Base-by-base conservation (phyloP, 1,284 basidiomycete genomes). In the Cystobasidium slooffiae region DNA sequence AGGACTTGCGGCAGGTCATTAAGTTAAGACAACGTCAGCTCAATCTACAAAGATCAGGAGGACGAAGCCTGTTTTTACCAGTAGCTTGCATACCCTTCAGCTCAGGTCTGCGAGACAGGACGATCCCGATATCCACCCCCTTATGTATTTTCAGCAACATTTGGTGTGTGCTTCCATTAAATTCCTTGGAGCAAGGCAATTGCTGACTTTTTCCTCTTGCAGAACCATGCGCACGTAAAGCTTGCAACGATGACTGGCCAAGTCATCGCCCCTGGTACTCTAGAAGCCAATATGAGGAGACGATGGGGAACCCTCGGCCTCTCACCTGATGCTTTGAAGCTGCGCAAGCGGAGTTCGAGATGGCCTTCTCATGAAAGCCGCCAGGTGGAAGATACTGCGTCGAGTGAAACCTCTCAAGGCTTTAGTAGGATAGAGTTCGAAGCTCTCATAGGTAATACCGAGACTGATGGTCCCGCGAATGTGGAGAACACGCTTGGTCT, bases 401-500 rank as follows among this genome's bases (percentile, higher is more conserved):
- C 16, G 55, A 56, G 18, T 56, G n/a, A 64, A 8, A 49, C 7
- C 20, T 20, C 41, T 51, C 56, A 72, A 31, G 84, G 81, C 22
- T 82, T 85, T 78, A 81, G 83, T 31, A 64, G 82, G 8, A 75
- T 83, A 31, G 84, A 84, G 58, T 80, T 85, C 59, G 77, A 83
- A 22, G 86, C 85, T 9, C 81, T 83, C 3, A 70, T 74, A 3
- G 79, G 81, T 39, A 84, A 84, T 51, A 80, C 82, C 61, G 82
- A 91, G 47, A 87, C 88, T 16, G 47, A 76, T 9, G 88, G 90
- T 7, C 85, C 85, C 69, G 55, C 80, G 5, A 88, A 89, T 7
- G 81, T 85, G 7, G 81, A 80, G 73, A 84, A 90, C 82, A 87
- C 90, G 44, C 84, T 92, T 53, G 91, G 89, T 3, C 85, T 94